These are phyloP conservation scores for Saturnispora bothae DNA, from an alignment of 805 yeast species.

Conservation along the genomic window DNA sequence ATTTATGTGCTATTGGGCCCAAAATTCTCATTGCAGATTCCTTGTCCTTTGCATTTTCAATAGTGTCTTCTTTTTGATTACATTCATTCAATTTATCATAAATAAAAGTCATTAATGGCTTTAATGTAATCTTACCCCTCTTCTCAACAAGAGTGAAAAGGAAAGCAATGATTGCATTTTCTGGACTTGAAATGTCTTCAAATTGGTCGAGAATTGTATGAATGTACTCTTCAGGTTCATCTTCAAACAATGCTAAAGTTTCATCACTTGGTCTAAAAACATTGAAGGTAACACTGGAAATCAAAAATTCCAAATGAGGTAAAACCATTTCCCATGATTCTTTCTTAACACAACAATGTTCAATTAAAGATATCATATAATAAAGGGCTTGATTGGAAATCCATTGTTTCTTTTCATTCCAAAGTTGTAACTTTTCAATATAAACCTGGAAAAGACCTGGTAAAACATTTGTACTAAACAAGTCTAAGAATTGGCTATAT, in stretches of 20 bases:
- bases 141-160: slow-evolving; percentile 63
- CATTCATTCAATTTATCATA: slow-evolving; percentile 36
- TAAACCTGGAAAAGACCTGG: slow-evolving; percentile 64
- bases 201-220: slow-evolving; percentile 61
- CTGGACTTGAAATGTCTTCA: slow-evolving; percentile 57
- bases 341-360: slow-evolving; percentile 47
- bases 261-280: slow-evolving; percentile 63
- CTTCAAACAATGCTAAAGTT: slow-evolving; percentile 66
- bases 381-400: slow-evolving; percentile 54
- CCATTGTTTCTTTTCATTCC: slow-evolving; percentile 66
- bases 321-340: slow-evolving; percentile 59
- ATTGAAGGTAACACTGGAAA: slow-evolving; percentile 72
- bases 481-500: slow-evolving; percentile 49
- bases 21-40: slow-evolving; percentile 77
- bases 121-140: slow-evolving; percentile 49
- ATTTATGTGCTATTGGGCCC: slow-evolving; percentile 57
- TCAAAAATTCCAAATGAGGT: slow-evolving; percentile 55
- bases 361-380: slow-evolving; percentile 54
- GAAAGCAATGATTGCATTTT: slow-evolving; percentile 67
- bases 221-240: slow-evolving; percentile 87
- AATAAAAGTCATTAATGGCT: slow-evolving; percentile 51
- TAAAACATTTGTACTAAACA: slow-evolving; percentile 48
- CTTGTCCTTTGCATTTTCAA: slow-evolving; percentile 50
- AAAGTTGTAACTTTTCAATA: slow-evolving; percentile 56
- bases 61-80: slow-evolving; percentile 26